Conservation (phyloP, 805 yeast species). For the Cyberlindnera suaveolens region DNA sequence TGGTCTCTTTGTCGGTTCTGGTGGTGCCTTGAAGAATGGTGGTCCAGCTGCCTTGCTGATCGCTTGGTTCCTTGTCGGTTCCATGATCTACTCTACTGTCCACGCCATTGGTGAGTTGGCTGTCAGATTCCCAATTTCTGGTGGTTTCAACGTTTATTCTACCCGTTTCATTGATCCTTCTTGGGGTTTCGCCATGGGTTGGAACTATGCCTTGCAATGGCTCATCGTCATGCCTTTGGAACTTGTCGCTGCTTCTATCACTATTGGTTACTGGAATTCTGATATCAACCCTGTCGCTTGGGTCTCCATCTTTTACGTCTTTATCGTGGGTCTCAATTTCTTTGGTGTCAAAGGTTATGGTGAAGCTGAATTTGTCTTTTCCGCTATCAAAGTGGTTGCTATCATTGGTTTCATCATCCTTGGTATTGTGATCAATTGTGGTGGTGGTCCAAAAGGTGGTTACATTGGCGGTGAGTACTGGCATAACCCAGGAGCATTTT, state of each 20-base stretch:
- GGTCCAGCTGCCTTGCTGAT: conserved; percentile 46
- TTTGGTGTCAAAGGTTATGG: conserved; percentile 51
- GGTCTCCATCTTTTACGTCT: conserved; percentile 42
- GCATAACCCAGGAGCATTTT: conserved; percentile 60
- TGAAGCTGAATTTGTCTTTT: conserved; percentile 46
- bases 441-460: conserved; percentile 49
- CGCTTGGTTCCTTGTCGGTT: conserved; percentile 45
- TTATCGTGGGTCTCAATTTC: conserved; percentile 40
- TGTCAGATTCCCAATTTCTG: conserved; percentile 62
- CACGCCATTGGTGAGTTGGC: conserved; percentile 57
- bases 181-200: conserved; percentile 57
- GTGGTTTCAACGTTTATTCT: conserved; percentile 55
- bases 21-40: conserved; percentile 51
- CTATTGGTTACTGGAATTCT: conserved; percentile 45
- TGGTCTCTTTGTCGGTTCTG: conserved; percentile 73
- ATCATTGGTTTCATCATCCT: conserved; percentile 55
- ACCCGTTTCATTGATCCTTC: conserved; percentile 51
- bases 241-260: conserved; percentile 47
- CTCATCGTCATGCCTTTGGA: conserved; percentile 43
- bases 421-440: conserved; percentile 51
- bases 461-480: conserved; percentile 40
- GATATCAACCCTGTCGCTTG: conserved; percentile 40
- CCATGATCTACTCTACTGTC: conserved; percentile 42
- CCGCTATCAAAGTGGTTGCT: conserved; percentile 67
- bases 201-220: conserved; percentile 52